phyloP scores from a whole-genome alignment of 140 eudicot genomes.

The Bidens hawaiensis region DNA sequence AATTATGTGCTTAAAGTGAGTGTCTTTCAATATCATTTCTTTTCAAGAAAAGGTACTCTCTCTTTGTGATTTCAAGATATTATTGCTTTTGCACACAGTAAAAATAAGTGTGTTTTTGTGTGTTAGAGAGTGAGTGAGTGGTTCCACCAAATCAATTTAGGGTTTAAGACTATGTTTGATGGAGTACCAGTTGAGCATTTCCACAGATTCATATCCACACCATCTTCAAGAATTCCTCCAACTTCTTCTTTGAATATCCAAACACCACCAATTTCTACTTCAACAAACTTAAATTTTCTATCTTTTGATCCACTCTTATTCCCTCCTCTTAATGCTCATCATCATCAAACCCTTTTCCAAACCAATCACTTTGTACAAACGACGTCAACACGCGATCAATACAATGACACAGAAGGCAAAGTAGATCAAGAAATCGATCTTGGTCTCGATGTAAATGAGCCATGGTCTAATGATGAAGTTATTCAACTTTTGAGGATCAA shows the following conservation, averaged over 20 bases:
- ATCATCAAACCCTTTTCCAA: constrained; percentile 28
- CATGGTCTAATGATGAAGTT: constrained; percentile 74
- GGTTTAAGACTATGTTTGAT: constrained; percentile 47
- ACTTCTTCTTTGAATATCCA: constrained; percentile 37
- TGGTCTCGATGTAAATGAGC: constrained; percentile 21
- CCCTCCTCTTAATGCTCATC: constrained; percentile 19
- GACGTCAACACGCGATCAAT: constrained; percentile 14
- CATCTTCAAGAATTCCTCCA: constrained; percentile 32
- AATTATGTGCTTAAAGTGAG: constrained; percentile 16
- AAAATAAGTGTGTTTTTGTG: constrained; percentile 11
- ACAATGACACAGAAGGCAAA: constrained; percentile 6
- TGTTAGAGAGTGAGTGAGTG: too few relatives aligned
- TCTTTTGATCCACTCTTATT: constrained; percentile 34
- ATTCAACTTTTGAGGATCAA: constrained; percentile 67
- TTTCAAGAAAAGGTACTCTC: constrained; percentile 3
- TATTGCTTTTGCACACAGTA: constrained; percentile 15
- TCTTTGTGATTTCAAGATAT: constrained; percentile 13
- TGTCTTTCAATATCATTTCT: not conserved
- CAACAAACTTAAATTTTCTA: constrained; percentile 35
- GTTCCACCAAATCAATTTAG: constrained; percentile 10
- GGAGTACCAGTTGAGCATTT: constrained; percentile 73
- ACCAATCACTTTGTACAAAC: constrained; percentile 23
- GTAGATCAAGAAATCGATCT: constrained; percentile 21
- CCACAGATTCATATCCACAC: constrained; percentile 52
- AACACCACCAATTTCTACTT: constrained; percentile 35